Conservation (phyloP, 2,329 filamentous ascomycete genomes). For the Xylaria sp. region DNA sequence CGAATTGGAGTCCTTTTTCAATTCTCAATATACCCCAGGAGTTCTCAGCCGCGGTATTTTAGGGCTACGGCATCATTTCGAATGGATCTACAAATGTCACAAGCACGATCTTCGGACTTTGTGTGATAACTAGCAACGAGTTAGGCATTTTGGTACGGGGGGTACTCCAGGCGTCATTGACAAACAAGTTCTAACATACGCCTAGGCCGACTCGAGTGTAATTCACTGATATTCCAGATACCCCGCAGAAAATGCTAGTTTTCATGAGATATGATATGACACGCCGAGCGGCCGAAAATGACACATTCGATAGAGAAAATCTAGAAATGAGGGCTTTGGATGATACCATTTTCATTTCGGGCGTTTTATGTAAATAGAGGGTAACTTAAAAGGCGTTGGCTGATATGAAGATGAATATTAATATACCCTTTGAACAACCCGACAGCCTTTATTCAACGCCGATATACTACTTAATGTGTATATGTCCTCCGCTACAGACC, state of each 20-base stretch:
- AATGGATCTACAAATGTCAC: background rate
- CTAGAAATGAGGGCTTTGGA: background rate
- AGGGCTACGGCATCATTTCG: background rate
- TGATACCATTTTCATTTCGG: background rate
- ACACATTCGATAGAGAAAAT: background rate
- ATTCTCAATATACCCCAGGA: background rate
- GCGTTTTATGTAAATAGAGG: background rate
- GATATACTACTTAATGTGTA: background rate
- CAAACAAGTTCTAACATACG: background rate
- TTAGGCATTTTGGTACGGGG: background rate
- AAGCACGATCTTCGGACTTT: background rate
- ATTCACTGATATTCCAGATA: background rate
- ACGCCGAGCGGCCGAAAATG: background rate
- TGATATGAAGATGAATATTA: slow-evolving; percentile 9
- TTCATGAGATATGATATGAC: background rate
- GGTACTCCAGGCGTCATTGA: background rate
- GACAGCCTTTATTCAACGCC: background rate
- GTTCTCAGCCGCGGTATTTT: background rate
- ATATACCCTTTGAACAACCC: background rate
- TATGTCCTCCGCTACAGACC: too few relatives aligned
- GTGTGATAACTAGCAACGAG: background rate
- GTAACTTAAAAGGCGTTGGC: slow-evolving; percentile 8
- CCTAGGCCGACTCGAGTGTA: background rate
- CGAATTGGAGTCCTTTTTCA: background rate
- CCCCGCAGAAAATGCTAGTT: background rate